A percentile compares a stretch with the other conserved stretches of the same genome.
Evolutionary conservation across 2,329 filamentous ascomycete genomes (phyloP).

Genomic region (Nigrospora sphaerica): DNA sequence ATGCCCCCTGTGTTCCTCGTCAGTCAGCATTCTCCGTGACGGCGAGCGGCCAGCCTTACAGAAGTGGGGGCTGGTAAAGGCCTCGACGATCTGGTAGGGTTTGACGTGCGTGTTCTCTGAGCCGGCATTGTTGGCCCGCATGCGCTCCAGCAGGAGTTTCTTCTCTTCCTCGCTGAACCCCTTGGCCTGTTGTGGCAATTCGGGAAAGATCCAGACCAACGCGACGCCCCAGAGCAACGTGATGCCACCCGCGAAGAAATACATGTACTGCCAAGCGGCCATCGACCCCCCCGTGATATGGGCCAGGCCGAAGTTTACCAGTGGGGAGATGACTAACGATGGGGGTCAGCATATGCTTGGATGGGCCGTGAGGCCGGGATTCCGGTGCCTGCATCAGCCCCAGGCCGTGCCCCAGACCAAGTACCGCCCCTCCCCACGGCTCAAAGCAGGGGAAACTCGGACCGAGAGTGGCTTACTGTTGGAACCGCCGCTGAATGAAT

Average conservation of each 20-base stretch:
- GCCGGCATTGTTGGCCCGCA: conserved; percentile 20
- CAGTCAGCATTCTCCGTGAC: no score
- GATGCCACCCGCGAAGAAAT: conserved; percentile 24
- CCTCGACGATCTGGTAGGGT: conserved; percentile 17
- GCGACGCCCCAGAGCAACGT: conserved; percentile 16
- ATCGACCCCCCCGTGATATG: conserved; percentile 18
- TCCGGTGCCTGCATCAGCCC: no score
- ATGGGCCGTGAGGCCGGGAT: no score
- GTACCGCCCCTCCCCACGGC: no score
- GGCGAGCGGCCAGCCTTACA: conserved; percentile 5
- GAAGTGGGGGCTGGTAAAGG: conserved; percentile 18
- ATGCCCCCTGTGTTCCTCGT: conserved; percentile 9
- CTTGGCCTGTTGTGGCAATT: conserved; percentile 19
- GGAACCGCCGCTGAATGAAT: conserved; percentile 29
- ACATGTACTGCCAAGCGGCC: conserved; percentile 25
- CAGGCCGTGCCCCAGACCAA: no score
- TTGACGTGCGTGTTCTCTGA: conserved; percentile 18
- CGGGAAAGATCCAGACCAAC: conserved; percentile 20
- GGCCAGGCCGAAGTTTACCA: conserved; percentile 26
- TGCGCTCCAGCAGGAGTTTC: conserved; percentile 14
- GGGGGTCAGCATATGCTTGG: no score
- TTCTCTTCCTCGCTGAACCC: conserved; percentile 21
- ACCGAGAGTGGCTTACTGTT: conserved; percentile 6
- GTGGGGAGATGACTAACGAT: conserved; percentile 16
- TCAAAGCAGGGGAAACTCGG: no score